These are phyloP conservation scores for Thielaviopsis cerberus DNA, from an alignment of 2,329 filamentous ascomycete genomes.

Conservation along the genomic window DNA sequence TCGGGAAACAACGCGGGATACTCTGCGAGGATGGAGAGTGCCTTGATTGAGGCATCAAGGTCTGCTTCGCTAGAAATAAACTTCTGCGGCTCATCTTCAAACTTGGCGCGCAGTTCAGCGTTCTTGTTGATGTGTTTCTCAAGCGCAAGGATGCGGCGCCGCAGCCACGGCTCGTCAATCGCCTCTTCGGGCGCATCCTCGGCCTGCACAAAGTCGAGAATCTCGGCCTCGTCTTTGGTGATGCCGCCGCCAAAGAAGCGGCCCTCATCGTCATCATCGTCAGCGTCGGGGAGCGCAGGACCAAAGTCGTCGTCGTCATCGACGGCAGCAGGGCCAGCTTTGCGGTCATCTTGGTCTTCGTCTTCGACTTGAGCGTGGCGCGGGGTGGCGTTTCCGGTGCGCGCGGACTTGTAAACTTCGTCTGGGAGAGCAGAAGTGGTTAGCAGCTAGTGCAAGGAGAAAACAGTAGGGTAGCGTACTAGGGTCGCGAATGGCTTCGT, in stretches of 20 bases:
- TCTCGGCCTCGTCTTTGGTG: constrained; percentile 58
- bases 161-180: constrained; percentile 69
- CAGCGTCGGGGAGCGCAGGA: constrained; percentile 28
- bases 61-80: constrained; percentile 79
- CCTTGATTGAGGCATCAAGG: constrained; percentile 73
- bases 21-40: constrained; percentile 68
- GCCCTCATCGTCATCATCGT: constrained; percentile 49
- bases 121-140: constrained; percentile 86
- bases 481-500: constrained; percentile 42
- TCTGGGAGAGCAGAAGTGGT: constrained; percentile 20
- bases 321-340: constrained; percentile 33
- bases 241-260: constrained; percentile 92
- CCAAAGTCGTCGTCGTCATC: constrained; percentile 33
- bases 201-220: constrained; percentile 70
- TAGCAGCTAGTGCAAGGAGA: neutral
- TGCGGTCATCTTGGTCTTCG: constrained; percentile 22
- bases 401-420: constrained; percentile 46
- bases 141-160: constrained; percentile 62
- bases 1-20: constrained; percentile 69
- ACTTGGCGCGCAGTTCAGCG: constrained; percentile 69
- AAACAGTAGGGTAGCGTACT: constrained; percentile 25
- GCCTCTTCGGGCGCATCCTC: constrained; percentile 40
- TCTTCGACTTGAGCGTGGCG: constrained; percentile 27
- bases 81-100: constrained; percentile 60
- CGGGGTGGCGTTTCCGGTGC: constrained; percentile 26